Base-by-base conservation (phyloP, 2,329 filamentous ascomycete species). In the Emmonsiellopsis sp. region DNA sequence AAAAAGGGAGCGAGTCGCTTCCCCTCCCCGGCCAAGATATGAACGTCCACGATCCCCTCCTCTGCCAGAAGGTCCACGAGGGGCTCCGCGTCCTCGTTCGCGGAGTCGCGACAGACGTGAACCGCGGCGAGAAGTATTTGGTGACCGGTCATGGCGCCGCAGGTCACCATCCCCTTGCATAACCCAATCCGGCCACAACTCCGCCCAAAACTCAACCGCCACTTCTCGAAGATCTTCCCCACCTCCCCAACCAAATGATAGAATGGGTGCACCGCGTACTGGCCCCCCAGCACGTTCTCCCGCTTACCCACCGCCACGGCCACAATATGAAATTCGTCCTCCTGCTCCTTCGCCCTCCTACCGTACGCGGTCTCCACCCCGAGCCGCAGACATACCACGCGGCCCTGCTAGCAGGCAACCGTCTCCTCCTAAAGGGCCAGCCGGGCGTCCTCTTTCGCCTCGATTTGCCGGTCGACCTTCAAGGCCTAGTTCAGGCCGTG, bases 161-260 rank as follows among this genome's bases (percentile, higher is more conserved):
- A 73, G 76, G 38, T 82, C 80, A 50, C 77, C 76, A 30, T 82
- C 79, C 40, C 74, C 74, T 34, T 66, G 67, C 42, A 69, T 64
- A 51, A 54, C 30, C 20, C 65, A 72, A 16, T 76, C 76, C 35
- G 75, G 73, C 40, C 74, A 77, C 50, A 72, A 74, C 42, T 80
- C 78, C 20, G 77, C 74, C 20, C 70, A 76, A 53, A 78, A 76
- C 40, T 84, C 82, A 7, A 76, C 70, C 16, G 67, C 75, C 16
- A 82, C 79, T 32, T 85, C 82, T 20, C 77, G 81, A 54, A 75
- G 80, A 48, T 83, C 83, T 7, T 85, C 83, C 5, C 83, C 83
- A 13, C 78, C 73, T 79, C 59, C 63, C 73, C 49, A 73, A 70
- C 47, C 62, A 75, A 15, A 64, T 71, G 40, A 30, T 70, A 63